Evolutionary conservation across 768 basidiomycete genomes (phyloP).

Genomic region (Serendipita sp.): DNA sequence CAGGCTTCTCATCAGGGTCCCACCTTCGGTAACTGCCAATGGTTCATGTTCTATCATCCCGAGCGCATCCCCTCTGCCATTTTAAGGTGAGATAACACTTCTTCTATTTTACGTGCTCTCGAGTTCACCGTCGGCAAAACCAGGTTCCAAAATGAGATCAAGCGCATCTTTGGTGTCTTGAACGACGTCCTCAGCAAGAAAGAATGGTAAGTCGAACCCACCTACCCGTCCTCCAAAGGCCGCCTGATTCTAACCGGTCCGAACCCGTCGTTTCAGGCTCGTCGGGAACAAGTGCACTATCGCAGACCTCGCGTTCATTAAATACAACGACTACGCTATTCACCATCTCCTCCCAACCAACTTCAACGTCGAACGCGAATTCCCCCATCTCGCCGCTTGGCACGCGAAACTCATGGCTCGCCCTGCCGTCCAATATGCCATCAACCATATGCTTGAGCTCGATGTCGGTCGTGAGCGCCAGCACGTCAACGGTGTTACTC

Average conservation of each 20-base stretch:
- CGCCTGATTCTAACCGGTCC: not conserved
- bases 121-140: not conserved
- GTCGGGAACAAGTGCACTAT: slow-evolving; percentile 8
- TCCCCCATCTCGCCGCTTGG: slow-evolving; percentile 4
- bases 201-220: slow-evolving; percentile 8
- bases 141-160: slow-evolving; percentile 10
- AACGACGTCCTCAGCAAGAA: slow-evolving; percentile 10
- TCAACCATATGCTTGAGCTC: slow-evolving; percentile 1
- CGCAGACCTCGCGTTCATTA: slow-evolving; percentile 8
- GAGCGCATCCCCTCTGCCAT: slow-evolving; percentile 12
- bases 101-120: too few relatives aligned
- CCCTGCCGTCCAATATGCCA: slow-evolving; percentile 5
- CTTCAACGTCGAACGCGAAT: slow-evolving; percentile 8
- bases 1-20: slow-evolving; percentile 10
- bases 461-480: slow-evolving; percentile 3
- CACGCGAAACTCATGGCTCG: slow-evolving; percentile 5
- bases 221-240: not conserved
- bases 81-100: slow-evolving; percentile 6
- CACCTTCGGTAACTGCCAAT: slow-evolving; percentile 8
- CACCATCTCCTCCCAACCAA: slow-evolving; percentile 1
- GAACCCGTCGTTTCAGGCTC: not conserved
- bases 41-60: slow-evolving; percentile 12
- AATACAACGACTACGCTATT: slow-evolving; percentile 8
- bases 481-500: not conserved
- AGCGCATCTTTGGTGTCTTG: slow-evolving; percentile 13